These are phyloP conservation scores for Monilinia vaccinii-corymbosi DNA, from an alignment of 2,329 filamentous ascomycete species.

Conservation along the genomic window DNA sequence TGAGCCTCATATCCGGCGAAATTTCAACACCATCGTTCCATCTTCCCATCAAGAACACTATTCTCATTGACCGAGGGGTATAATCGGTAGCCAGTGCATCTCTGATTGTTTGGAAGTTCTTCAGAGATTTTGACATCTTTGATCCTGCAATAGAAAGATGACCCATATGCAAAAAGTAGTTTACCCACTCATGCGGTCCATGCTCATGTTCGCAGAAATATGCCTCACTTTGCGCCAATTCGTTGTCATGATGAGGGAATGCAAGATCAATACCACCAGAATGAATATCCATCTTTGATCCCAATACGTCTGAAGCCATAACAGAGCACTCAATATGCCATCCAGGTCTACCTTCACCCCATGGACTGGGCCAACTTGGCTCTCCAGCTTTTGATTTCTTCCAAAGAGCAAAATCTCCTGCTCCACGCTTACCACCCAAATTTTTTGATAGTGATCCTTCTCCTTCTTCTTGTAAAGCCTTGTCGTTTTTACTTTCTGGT, in stretches of 20 bases:
- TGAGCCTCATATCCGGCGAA: conserved; percentile 68
- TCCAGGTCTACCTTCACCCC: conserved; percentile 80
- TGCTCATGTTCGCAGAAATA: conserved; percentile 40
- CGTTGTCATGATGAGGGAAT: conserved; percentile 91
- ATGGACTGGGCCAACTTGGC: conserved; percentile 79
- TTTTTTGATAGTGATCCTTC: conserved; percentile 63
- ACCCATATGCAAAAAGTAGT: conserved; percentile 89
- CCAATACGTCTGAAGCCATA: conserved; percentile 87
- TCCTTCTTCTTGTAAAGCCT: conserved; percentile 75
- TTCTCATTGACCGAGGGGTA: conserved; percentile 69
- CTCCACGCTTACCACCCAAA: conserved; percentile 51
- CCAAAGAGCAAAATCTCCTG: conserved; percentile 87
- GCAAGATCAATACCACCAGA: conserved; percentile 81
- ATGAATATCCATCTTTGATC: conserved; percentile 75
- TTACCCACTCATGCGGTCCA: conserved; percentile 9
- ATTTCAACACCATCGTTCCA: conserved; percentile 94
- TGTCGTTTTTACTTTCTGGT: conserved; percentile 77
- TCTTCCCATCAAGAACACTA: conserved; percentile 77
- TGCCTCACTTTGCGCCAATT: conserved; percentile 83
- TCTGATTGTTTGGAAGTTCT: conserved; percentile 91
- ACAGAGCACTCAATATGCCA: conserved; percentile 98
- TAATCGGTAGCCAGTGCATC: conserved; percentile 65
- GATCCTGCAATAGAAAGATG: conserved; percentile 81
- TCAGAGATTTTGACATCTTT: conserved; percentile 94
- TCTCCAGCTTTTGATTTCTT: conserved; percentile 88